Evolutionary conservation across 2,329 filamentous ascomycete species (phyloP).

Genomic region (Aspergillus alliaceus): DNA sequence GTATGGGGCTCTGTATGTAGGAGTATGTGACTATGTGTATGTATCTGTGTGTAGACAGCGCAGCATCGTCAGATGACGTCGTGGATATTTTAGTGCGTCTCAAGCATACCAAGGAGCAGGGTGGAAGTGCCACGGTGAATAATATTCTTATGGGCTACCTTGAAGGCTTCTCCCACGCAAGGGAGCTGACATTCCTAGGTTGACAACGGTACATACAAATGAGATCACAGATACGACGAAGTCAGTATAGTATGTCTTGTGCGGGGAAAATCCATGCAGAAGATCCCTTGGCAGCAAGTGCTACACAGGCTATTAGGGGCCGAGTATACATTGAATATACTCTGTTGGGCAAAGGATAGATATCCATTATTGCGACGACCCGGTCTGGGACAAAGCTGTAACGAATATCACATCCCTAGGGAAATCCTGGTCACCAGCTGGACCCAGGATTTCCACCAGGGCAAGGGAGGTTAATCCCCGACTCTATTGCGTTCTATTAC

Average conservation of each 20-base stretch:
- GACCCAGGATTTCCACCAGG: not conserved
- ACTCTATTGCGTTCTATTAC: slow-evolving; percentile 2
- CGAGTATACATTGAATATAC: not conserved
- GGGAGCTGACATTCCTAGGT: not conserved
- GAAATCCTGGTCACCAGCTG: not conserved
- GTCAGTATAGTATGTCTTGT: not conserved
- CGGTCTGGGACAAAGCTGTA: not conserved
- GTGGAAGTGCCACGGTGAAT: not conserved
- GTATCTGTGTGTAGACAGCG: not conserved
- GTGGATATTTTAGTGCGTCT: not conserved
- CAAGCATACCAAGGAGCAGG: not conserved
- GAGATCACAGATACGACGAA: not conserved
- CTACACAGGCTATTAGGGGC: not conserved
- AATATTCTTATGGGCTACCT: no score
- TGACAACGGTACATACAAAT: not conserved
- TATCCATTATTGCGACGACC: not conserved
- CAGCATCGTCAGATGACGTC: not conserved
- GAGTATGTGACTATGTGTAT: not conserved
- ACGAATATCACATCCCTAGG: not conserved
- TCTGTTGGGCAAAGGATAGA: not conserved
- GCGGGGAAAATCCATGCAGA: slow-evolving; percentile 16
- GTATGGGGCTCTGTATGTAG: not conserved
- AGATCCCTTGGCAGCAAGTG: slow-evolving; percentile 20
- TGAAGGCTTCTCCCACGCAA: not conserved
- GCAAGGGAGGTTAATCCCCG: not conserved